Base-by-base conservation (phyloP, 2,329 filamentous ascomycete species). In the Gnomoniopsis smithogilvyi region DNA sequence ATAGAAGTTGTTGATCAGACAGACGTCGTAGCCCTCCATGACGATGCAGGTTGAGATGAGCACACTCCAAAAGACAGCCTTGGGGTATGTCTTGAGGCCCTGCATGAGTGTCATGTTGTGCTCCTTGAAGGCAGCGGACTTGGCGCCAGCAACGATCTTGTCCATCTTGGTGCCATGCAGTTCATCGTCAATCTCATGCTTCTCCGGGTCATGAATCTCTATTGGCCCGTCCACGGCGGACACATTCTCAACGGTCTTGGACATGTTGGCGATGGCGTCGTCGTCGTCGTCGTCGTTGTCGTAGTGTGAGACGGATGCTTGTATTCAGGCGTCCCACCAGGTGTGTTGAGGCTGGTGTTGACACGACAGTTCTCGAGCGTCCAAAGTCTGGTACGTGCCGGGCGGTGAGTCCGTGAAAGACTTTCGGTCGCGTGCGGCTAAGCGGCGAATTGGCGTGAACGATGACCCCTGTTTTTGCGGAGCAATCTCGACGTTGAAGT, bases 11-110 rank as follows among this genome's bases (percentile, higher is more conserved):
- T 88, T 91, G 67, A 95, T 85, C 55, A 96, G 78, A 67, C 85
- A 87, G 60, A 95, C 80, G 69, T 96, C 91, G 76, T 93, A 96
- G 36, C 91, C 92, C 73, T 96, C 92, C 92, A 96, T 96, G 67
- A 85, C 86, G 68, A 96, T 95, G 70, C 90, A 93, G 0, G 91
- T 94, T n/a, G 89, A 94, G 72, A 96, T 93, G 60, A 96, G 78
- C 53, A 96, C 68, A 66, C 87, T 91, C 91, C 91, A 96, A 22
- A 78, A 82, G 58, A 96, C 87, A 22, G 92, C 92, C 77, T 96
- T 94, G 60, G 91, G 92, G 70, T 96, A 96, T 26, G 95, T 80
- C 69, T 80, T 85, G 72, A 96, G 80, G 63, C 91, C 92, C 76
- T 96, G 85, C 70, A 83, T 69, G 59, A 96, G 77, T 50, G 82